These are phyloP conservation scores for Leccinellum luteum DNA, from an alignment of 768 basidiomycete species.

Conservation along the genomic window DNA sequence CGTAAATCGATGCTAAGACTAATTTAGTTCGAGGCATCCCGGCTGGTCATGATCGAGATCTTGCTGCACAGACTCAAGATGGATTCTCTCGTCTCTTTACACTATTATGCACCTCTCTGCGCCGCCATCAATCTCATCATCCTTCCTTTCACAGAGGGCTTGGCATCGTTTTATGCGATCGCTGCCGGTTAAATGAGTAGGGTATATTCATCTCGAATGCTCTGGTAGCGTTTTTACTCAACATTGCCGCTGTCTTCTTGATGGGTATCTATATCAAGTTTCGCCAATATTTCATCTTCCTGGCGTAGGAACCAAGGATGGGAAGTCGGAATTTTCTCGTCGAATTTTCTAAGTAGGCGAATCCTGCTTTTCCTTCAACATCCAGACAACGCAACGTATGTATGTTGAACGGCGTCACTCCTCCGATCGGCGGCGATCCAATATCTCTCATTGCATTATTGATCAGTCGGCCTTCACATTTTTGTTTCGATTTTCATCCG, in stretches of 20 bases:
- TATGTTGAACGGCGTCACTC: background rate
- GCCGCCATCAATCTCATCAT: constrained; percentile 83
- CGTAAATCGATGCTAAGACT: constrained; percentile 1
- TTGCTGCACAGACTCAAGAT: constrained; percentile 94
- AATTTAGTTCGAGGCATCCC: constrained; percentile 82
- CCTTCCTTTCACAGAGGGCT: constrained; percentile 90
- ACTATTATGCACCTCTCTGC: constrained; percentile 97
- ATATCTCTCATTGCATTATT: background rate
- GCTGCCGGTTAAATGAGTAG: constrained; percentile 54
- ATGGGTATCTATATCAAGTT: constrained; percentile 50
- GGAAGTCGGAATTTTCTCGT: background rate
- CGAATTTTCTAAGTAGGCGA: background rate
- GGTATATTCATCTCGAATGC: constrained; percentile 81
- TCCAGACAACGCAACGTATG: background rate
- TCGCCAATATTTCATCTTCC: background rate
- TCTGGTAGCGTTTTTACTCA: constrained; percentile 80
- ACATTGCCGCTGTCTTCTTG: constrained; percentile 92
- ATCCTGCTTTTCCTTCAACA: background rate
- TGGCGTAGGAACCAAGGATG: background rate
- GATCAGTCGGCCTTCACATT: background rate
- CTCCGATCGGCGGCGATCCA: background rate
- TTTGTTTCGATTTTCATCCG: background rate
- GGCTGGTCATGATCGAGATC: constrained; percentile 95
- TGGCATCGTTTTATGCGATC: constrained; percentile 79
- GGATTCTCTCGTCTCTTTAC: constrained; percentile 93